Evolutionary conservation across 2,329 filamentous ascomycete species (phyloP).

Genomic region (Podosphaera fusca): DNA sequence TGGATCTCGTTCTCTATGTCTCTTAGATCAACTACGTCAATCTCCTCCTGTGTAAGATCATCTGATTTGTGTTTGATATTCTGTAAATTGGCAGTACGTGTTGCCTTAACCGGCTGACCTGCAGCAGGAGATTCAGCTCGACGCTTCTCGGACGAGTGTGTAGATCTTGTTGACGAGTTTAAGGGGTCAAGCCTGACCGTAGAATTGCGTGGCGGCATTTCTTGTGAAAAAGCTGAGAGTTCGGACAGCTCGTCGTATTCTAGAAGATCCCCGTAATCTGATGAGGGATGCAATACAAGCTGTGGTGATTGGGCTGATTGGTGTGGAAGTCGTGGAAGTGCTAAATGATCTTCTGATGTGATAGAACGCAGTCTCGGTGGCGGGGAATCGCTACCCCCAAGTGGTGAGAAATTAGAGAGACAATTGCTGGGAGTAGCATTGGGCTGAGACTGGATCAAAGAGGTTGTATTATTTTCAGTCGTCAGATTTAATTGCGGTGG

Average conservation of each 20-base stretch:
- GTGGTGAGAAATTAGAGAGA: too few species aligned
- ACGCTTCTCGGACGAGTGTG: constrained; percentile 8
- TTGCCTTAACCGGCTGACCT: constrained; percentile 2
- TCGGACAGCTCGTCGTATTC: not conserved
- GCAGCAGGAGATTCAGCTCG: constrained; percentile 6
- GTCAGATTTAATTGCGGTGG: too few species aligned
- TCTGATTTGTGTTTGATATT: not conserved
- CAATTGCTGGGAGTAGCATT: too few species aligned
- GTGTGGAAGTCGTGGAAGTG: too few species aligned
- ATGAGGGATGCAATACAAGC: not conserved
- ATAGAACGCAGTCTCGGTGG: too few species aligned
- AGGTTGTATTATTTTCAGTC: too few species aligned
- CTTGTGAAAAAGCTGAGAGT: not conserved
- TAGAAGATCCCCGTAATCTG: not conserved
- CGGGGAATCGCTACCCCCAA: too few species aligned
- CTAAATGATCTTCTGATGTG: too few species aligned
- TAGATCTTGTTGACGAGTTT: constrained; percentile 6
- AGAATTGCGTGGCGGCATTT: too few species aligned
- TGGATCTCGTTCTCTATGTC: constrained; percentile 11
- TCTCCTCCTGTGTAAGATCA: constrained; percentile 3
- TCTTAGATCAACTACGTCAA: constrained; percentile 12
- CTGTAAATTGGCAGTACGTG: not conserved
- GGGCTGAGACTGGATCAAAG: too few species aligned
- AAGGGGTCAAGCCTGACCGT: constrained; percentile 10
- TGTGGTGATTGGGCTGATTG: not conserved